Conservation (phyloP, 495 filamentous ascomycete species). For the Daldinia caldariorum region DNA sequence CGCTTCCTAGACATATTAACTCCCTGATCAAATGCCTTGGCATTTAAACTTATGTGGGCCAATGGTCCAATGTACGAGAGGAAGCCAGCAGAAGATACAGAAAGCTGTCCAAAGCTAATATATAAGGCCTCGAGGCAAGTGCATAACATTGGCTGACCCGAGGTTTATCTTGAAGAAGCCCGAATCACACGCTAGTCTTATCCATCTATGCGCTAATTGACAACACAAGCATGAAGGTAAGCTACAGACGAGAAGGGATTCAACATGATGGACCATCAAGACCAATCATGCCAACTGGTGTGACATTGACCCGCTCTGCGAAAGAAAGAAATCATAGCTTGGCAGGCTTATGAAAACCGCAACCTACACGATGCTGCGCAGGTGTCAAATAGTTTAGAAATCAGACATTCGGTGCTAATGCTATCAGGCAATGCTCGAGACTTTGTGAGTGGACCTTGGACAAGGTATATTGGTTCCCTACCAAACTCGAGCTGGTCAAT, state of each 20-base stretch:
- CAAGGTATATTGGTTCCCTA: constrained; percentile 2
- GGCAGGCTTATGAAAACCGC: neutral
- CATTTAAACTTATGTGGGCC: constrained; percentile 11
- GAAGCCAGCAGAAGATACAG: constrained; percentile 1
- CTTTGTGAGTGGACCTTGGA: neutral
- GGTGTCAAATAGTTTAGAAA: constrained; percentile 10
- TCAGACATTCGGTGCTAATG: neutral
- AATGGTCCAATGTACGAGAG: constrained; percentile 14
- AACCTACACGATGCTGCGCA: neutral
- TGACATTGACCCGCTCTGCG: neutral
- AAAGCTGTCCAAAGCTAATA: constrained; percentile 6
- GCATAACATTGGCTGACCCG: constrained; percentile 20
- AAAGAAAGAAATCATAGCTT: neutral
- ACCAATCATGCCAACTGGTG: neutral
- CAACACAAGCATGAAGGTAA: constrained; percentile 5
- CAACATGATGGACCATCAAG: neutral
- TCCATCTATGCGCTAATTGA: constrained; percentile 3
- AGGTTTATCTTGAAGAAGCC: constrained; percentile 1
- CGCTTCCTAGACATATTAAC: constrained; percentile 25
- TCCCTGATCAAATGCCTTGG: constrained; percentile 27
- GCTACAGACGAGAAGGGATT: neutral
- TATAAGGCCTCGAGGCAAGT: constrained; percentile 13
- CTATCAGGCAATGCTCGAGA: constrained; percentile 6
- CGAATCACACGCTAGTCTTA: constrained; percentile 14
- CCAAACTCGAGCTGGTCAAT: constrained; percentile 4